Percentiles rank a stretch among this genome's conserved stretches.
Conservation (phyloP, 2,329 filamentous ascomycete species). For the Pyrenochaeta sp. region DNA sequence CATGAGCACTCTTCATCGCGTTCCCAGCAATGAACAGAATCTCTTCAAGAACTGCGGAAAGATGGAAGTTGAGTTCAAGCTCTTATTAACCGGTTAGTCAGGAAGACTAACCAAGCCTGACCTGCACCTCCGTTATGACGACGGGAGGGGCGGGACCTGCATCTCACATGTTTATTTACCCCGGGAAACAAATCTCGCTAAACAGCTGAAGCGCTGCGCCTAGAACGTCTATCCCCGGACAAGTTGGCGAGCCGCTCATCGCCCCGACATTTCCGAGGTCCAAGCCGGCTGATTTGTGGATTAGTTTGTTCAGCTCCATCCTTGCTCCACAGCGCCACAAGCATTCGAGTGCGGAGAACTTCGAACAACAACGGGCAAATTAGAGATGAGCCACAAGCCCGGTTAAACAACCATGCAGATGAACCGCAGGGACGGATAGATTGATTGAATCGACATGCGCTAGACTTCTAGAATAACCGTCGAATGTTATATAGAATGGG, state of each 20-base stretch:
- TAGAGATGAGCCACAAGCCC: conserved; percentile 21
- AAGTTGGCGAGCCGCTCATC: conserved; percentile 6
- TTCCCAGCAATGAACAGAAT: neutral
- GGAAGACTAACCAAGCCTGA: neutral
- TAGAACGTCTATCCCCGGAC: conserved; percentile 18
- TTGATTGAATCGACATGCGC: conserved; percentile 16
- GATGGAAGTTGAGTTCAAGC: neutral
- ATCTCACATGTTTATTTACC: conserved; percentile 21
- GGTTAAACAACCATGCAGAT: conserved; percentile 24
- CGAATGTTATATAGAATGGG: conserved; percentile 22
- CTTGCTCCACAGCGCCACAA: conserved; percentile 8
- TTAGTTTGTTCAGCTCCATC: conserved; percentile 20
- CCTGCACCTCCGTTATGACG: conserved; percentile 5
- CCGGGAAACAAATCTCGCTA: conserved; percentile 20
- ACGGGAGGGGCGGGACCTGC: conserved; percentile 21
- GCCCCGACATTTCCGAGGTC: conserved; percentile 21
- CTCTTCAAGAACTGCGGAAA: neutral
- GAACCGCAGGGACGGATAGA: conserved; percentile 20
- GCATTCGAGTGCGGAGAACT: conserved; percentile 4
- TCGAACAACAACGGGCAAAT: conserved; percentile 6
- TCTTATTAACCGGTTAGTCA: conserved; percentile 9
- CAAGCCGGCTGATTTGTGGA: conserved; percentile 37
- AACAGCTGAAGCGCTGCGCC: conserved; percentile 10
- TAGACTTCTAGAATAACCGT: conserved; percentile 31
- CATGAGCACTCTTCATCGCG: conserved; percentile 2